These are phyloP conservation scores for Leishmania braziliensis DNA, from an alignment of 208 protist genomes.

Conservation along the genomic window DNA sequence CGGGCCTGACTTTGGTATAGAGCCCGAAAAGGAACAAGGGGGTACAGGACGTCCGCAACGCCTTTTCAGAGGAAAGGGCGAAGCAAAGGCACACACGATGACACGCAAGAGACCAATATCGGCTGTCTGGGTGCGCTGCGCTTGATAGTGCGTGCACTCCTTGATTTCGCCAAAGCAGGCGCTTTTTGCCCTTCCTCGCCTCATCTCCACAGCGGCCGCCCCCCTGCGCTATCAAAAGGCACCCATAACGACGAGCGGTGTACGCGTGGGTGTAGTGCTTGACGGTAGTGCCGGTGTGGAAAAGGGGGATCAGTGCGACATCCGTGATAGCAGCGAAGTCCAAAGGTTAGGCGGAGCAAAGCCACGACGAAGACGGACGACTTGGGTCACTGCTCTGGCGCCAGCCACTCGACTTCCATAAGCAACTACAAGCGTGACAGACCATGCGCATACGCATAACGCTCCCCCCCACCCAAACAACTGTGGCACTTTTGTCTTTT, in stretches of 20 bases:
- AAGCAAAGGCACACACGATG: neutral
- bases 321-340: neutral
- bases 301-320: neutral
- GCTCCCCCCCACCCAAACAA: neutral
- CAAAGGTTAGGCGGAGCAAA: neutral
- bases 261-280: neutral
- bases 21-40: neutral
- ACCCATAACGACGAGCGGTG: neutral
- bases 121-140: neutral
- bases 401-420: neutral
- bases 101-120: neutral
- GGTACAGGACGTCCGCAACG: neutral
- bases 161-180: neutral
- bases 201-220: neutral
- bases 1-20: neutral
- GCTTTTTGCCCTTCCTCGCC: neutral
- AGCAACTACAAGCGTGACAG: neutral
- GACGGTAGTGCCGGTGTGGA: neutral
- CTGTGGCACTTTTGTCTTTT: neutral
- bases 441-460: no score
- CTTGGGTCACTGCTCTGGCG: neutral
- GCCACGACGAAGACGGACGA: neutral
- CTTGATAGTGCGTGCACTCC: neutral
- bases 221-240: neutral
- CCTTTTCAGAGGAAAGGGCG: neutral